Evolutionary conservation across 2,329 filamentous ascomycete species (phyloP), one percentile per base, ranked within the genome.

Genomic region (Herpotrichia juniperi): DNA sequence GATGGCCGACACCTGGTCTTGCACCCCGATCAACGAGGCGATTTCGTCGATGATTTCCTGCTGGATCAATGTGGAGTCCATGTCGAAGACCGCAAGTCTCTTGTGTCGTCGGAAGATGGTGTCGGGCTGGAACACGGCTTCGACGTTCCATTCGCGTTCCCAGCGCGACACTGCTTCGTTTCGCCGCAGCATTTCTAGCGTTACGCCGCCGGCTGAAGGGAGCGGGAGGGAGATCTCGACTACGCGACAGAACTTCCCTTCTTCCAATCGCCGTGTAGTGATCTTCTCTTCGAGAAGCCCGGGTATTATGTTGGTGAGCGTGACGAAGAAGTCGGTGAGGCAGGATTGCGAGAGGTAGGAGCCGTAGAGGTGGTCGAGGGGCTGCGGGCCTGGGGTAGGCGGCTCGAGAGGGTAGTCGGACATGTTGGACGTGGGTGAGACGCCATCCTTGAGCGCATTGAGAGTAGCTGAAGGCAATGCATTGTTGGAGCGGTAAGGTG

Each of bases 1-100:
- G 62, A 99, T 97, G 64, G 88, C 82, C 9, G 91, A 89, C 32
- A 99, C 93, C 64, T 90, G 80, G 47, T 86, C 86, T 63, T 91
- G 86, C n/a, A 96, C 83, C 46, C 91, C 90, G 2, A 96, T 85
- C 31, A 89, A 89, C 48, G 89, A 87, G 3, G 94, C 94, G 50
- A 99, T 87, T 66, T 97, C 87, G 74, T 99, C 94, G 69, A 99
- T 97, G 54, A 97, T 93, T 78, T 99, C 94, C 74, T 99, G 93
- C 48, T 93, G 89, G 71, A 99, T 97, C 54, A 99, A 83, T 0
- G 94, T 99, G 74, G 89, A 94, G 78, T 99, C 94, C 94, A 99
- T 99, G 74, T 99, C 94, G 68, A 99, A 99, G 26, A 97, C 91
- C 3, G 93, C 92, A 10, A 97, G 81, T 8, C 93, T 85, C 60